Evolutionary conservation across 768 basidiomycete species (phyloP), one percentile per base, ranked within the genome.

Genomic region (Podaxis carcinomalis): DNA sequence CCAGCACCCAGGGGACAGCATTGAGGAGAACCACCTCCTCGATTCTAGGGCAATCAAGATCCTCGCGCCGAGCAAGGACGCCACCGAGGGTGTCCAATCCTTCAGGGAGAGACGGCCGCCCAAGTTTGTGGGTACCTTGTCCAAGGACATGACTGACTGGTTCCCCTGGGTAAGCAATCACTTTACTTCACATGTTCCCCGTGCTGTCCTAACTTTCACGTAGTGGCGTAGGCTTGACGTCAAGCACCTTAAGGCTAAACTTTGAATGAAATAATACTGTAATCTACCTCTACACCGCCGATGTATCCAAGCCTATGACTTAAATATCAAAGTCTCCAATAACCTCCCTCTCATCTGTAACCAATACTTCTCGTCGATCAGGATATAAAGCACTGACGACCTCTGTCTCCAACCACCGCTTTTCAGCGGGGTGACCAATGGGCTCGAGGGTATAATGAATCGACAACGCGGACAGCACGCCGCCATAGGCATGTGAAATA

Each of bases 401-500:
- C 65, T 92, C 90, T 40, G 74, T 77, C 67, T 90, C 88, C 51
- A 65, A 69, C 87, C 87, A 89, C 52, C 70, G 71, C 53, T 77
- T 72, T 40, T 76, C 70, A 3, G 66, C 63, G 13, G 69, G 73
- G 23, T 72, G 65, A n/a, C 72, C 74, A 23, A 83, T 70, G 2
- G 92, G 92, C 7, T 84, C 84, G 25, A 97, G 81, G 1, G 85
- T 88, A 74, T 98, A 96, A 37, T 89, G 80, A 59, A 98, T 88
- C 13, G 91, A 92, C 10, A 98, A 75, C 2, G 95, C 93, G 1
- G 95, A 95, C 4, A 97, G 78, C 0, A 84, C 87, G 11, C 96
- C 96, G n/a, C 93, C 95, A 67, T 97, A 98, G 1, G 95, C 95
- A 70, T 91, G 92, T 4, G 93, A 95, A 53, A 96, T 95, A n/a